Conservation (phyloP, 805 yeast genomes). For the Wickerhamomyces ciferrii region DNA sequence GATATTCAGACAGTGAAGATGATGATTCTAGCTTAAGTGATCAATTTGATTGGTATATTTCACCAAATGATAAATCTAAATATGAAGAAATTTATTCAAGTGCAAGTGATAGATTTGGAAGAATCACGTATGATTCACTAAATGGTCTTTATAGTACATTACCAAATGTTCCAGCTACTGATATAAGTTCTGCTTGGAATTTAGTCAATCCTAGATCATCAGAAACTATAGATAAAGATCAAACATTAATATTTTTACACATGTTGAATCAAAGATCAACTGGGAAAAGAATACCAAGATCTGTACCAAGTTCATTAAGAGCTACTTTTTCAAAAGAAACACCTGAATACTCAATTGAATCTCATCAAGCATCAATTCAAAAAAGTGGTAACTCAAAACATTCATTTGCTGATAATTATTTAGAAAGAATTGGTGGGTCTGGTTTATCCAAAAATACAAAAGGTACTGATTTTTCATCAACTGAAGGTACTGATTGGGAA, state of each 20-base stretch:
- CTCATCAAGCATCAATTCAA: slow-evolving; percentile 39
- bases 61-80: slow-evolving; percentile 76
- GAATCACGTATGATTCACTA: slow-evolving; percentile 71
- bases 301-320: slow-evolving; percentile 89
- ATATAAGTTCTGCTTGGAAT: slow-evolving; percentile 89
- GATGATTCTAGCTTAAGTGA: slow-evolving; percentile 19
- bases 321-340: slow-evolving; percentile 87
- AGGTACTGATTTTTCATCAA: slow-evolving; percentile 70
- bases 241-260: slow-evolving; percentile 82
- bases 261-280: slow-evolving; percentile 85
- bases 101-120: slow-evolving; percentile 73
- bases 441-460: slow-evolving; percentile 25
- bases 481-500: slow-evolving; percentile 85
- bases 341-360: slow-evolving; percentile 64
- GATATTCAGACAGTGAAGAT: slow-evolving; percentile 58
- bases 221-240: slow-evolving; percentile 90
- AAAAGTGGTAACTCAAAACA: slow-evolving; percentile 21
- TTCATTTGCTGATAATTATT: slow-evolving; percentile 49
- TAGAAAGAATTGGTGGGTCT: slow-evolving; percentile 51
- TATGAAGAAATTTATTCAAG: slow-evolving; percentile 76
- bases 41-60: slow-evolving; percentile 90
- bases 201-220: slow-evolving; percentile 86
- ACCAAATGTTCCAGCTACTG: slow-evolving; percentile 72
- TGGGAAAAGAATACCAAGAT: slow-evolving; percentile 80
- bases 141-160: slow-evolving; percentile 65